Evolutionary conservation across 192 early-diverging fungal species (phyloP).

Genomic region (Coemansia reversa): DNA sequence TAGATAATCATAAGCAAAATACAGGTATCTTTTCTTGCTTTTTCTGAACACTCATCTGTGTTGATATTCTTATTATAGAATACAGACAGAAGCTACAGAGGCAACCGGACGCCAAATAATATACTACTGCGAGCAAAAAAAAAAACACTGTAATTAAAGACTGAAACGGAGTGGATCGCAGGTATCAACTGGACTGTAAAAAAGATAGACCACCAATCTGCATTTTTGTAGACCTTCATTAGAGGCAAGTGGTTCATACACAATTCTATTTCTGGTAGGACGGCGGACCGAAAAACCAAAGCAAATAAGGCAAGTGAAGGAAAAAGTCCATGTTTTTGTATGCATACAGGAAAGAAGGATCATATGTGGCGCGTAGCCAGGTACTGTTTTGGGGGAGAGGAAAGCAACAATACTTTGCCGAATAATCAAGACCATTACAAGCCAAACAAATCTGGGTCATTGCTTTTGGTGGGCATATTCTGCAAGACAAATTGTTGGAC

Average conservation of each 20-base stretch:
- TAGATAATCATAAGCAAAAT: neutral
- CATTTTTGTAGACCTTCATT: neutral
- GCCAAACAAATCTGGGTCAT: neutral
- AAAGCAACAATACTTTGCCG: neutral
- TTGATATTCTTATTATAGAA: neutral
- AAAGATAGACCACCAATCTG: neutral
- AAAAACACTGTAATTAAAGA: neutral
- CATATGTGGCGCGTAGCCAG: neutral
- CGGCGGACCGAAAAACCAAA: neutral
- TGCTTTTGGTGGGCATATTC: neutral
- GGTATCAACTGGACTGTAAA: neutral
- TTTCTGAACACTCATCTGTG: neutral
- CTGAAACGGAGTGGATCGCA: neutral
- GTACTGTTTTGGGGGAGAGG: neutral
- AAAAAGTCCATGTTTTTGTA: neutral
- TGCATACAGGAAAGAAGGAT: slow-evolving; percentile 2
- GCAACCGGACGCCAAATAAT: neutral
- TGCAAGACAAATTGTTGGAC: neutral
- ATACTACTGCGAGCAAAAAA: neutral
- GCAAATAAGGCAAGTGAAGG: neutral
- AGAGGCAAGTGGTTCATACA: neutral
- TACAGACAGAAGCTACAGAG: neutral
- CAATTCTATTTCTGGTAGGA: neutral
- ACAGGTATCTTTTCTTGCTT: neutral
- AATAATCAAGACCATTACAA: neutral